Conservation (phyloP, 164 flowering plant species). For the Aristolochia contorta region DNA sequence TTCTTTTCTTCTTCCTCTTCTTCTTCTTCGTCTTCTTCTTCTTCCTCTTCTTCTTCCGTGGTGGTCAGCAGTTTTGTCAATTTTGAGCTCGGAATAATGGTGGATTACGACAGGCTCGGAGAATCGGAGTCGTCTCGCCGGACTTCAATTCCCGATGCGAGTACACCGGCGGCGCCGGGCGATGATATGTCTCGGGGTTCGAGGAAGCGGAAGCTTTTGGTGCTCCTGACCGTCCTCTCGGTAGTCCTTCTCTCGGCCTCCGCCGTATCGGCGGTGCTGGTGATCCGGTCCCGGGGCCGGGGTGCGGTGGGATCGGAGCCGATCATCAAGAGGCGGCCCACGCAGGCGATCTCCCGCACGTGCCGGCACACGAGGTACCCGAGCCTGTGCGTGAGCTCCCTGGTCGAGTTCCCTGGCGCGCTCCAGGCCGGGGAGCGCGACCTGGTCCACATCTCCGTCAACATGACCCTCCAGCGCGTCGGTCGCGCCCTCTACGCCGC, state of each 20-base stretch:
- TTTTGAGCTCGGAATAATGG: too few species aligned
- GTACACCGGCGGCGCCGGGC: too few species aligned
- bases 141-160: slow-evolving; percentile 5
- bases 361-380: slow-evolving; percentile 62
- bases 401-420: slow-evolving; percentile 72
- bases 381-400: slow-evolving; percentile 61
- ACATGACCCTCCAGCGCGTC: slow-evolving; percentile 61
- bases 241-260: slow-evolving; percentile 37
- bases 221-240: slow-evolving; percentile 30
- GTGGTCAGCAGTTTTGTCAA: too few species aligned
- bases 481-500: slow-evolving; percentile 46
- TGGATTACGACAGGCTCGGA: slow-evolving; percentile 50
- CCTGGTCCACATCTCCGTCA: slow-evolving; percentile 72
- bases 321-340: slow-evolving; percentile 27
- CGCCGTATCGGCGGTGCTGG: slow-evolving; percentile 36
- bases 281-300: slow-evolving; percentile 22
- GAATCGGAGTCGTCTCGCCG: slow-evolving; percentile 18
- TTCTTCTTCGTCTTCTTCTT: slow-evolving; percentile 16
- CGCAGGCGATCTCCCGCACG: slow-evolving; percentile 54
- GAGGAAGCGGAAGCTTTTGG: slow-evolving; percentile 27
- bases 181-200: too few species aligned
- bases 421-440: slow-evolving; percentile 47
- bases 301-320: slow-evolving; percentile 6
- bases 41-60: too few species aligned
- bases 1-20: background rate